phyloP scores from a whole-genome alignment of 2,329 filamentous ascomycete species.

The Pseudogymnoascus sp. region DNA sequence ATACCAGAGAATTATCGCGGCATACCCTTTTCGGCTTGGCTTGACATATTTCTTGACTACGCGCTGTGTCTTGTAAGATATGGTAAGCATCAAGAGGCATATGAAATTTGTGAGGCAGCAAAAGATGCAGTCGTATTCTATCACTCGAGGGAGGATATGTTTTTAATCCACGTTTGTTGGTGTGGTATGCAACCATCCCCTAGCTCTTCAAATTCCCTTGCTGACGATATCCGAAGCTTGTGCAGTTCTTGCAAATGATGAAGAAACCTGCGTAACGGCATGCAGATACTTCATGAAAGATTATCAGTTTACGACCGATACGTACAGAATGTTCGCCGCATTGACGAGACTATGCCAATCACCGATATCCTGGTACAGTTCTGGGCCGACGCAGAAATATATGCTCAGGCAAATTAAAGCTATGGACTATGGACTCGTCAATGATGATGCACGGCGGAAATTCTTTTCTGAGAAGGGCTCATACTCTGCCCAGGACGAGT shows the following conservation, averaged over 20 bases:
- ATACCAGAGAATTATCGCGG: slow-evolving; percentile 53
- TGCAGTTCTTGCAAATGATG: slow-evolving; percentile 72
- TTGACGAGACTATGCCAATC: slow-evolving; percentile 72
- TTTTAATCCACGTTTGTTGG: slow-evolving; percentile 70
- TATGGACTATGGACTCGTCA: slow-evolving; percentile 65
- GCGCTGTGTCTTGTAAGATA: slow-evolving; percentile 66
- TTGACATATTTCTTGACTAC: slow-evolving; percentile 85
- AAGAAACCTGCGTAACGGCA: slow-evolving; percentile 64
- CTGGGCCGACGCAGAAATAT: slow-evolving; percentile 80
- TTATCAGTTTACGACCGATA: slow-evolving; percentile 70
- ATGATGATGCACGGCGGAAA: slow-evolving; percentile 40
- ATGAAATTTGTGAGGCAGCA: slow-evolving; percentile 71
- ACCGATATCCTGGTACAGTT: slow-evolving; percentile 67
- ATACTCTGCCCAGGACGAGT: slow-evolving; percentile 31
- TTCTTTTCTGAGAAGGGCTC: slow-evolving; percentile 37
- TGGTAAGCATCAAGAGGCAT: slow-evolving; percentile 64
- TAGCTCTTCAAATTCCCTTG: slow-evolving; percentile 10
- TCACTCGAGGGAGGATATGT: slow-evolving; percentile 58
- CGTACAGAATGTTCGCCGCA: slow-evolving; percentile 74
- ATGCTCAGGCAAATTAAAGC: slow-evolving; percentile 85
- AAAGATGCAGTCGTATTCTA: slow-evolving; percentile 77
- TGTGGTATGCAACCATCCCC: slow-evolving; percentile 46
- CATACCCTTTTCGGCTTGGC: slow-evolving; percentile 76
- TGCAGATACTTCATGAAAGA: slow-evolving; percentile 80
- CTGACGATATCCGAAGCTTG: slow-evolving; percentile 50